Evolutionary conservation across 495 filamentous ascomycete genomes (phyloP).

Genomic region (Podospora didyma): DNA sequence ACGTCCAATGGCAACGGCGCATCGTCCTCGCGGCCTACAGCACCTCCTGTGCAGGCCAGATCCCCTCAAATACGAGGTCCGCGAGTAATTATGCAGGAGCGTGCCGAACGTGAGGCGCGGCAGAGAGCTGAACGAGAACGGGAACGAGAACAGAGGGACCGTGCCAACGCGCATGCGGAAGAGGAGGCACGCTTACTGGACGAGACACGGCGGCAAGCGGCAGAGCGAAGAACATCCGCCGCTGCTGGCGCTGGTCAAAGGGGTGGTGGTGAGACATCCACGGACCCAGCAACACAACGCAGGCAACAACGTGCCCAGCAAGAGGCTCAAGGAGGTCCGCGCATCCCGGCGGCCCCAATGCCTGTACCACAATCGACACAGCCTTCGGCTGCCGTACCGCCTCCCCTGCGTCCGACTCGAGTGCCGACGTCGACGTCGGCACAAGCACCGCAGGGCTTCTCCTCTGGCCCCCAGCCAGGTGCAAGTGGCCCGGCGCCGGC

Average conservation of each 20-base stretch:
- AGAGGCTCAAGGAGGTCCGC: conserved; percentile 16
- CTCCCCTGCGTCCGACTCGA: conserved; percentile 22
- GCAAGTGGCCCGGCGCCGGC: conserved; percentile 12
- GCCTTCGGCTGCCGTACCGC: conserved; percentile 13
- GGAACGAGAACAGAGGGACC: conserved; percentile 51
- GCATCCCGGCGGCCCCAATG: conserved; percentile 3
- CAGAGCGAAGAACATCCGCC: conserved; percentile 44
- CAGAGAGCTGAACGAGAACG: conserved; percentile 39
- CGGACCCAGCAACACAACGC: conserved; percentile 41
- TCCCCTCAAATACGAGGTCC: conserved; percentile 56
- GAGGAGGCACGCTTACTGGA: conserved; percentile 52
- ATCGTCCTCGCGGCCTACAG: conserved; percentile 37
- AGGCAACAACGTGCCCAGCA: conserved; percentile 32
- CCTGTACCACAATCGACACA: conserved; percentile 10
- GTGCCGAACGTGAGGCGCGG: conserved; percentile 59
- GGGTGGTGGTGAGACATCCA: conserved; percentile 15
- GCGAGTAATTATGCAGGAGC: conserved; percentile 72
- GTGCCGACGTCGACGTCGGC: conserved; percentile 18
- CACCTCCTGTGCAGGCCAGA: conserved; percentile 40
- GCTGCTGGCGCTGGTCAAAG: conserved; percentile 58
- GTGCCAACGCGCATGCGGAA: conserved; percentile 41
- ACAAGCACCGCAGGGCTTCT: conserved; percentile 17
- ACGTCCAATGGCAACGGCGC: conserved; percentile 47
- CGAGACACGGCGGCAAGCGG: conserved; percentile 43
- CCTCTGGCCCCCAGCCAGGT: conserved; percentile 11